phyloP scores from a whole-genome alignment of 148 eudicot species.

The Vaccinium darrowii region DNA sequence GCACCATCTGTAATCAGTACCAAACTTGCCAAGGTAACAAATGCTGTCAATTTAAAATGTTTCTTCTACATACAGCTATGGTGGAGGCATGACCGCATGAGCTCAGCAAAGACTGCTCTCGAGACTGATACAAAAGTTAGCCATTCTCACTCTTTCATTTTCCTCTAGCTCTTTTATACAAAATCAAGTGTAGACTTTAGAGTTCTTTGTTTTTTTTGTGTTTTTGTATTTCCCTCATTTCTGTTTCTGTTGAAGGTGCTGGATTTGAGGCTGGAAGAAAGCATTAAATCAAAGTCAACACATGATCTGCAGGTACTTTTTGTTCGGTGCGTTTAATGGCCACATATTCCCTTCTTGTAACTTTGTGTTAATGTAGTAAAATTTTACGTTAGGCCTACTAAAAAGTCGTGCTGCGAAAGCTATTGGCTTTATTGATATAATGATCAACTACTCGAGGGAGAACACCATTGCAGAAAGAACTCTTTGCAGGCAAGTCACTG shows the following conservation, averaged over 20 bases:
- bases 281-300: constrained; percentile 82
- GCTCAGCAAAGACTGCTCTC: constrained; percentile 94
- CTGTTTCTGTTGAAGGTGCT: constrained; percentile 49
- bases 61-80: constrained; percentile 58
- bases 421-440: constrained; percentile 83
- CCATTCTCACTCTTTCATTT: background rate
- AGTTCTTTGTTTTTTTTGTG: background rate
- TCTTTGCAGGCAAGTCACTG: constrained; percentile 65
- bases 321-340: background rate
- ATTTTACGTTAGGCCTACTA: constrained; percentile 63
- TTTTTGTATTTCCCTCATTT: background rate
- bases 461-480: constrained; percentile 93
- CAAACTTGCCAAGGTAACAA: background rate
- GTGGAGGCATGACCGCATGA: constrained; percentile 78
- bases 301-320: constrained; percentile 89
- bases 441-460: constrained; percentile 83
- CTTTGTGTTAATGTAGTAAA: background rate
- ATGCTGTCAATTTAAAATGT: background rate
- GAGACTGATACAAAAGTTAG: constrained; percentile 93
- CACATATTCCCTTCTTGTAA: background rate
- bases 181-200: background rate
- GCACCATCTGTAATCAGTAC: background rate
- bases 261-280: constrained; percentile 99
- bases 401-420: constrained; percentile 99
- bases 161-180: background rate